phyloP scores from a whole-genome alignment of 2,329 filamentous ascomycete species.

The Botrytis deweyae region DNA sequence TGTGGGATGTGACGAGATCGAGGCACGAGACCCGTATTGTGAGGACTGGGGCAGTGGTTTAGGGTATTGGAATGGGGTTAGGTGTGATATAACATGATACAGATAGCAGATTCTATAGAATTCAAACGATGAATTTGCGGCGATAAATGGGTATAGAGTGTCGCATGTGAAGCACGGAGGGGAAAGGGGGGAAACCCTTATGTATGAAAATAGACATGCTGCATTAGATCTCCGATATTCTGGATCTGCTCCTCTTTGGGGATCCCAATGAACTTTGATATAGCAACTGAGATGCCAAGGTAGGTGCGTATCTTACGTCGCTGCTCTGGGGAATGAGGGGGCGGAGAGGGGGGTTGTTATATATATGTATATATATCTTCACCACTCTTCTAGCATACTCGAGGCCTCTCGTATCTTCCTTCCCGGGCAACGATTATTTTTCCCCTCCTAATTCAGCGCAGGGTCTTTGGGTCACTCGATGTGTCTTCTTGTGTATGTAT shows the following conservation, averaged over 20 bases:
- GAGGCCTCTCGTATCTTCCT: too few species aligned
- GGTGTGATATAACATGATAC: neutral
- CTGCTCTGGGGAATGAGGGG: too few species aligned
- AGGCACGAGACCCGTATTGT: neutral
- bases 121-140: neutral
- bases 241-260: neutral
- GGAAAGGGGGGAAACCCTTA: neutral
- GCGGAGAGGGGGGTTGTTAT: neutral
- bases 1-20: neutral
- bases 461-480: neutral
- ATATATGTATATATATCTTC: neutral
- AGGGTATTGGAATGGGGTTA: neutral
- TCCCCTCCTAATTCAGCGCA: neutral
- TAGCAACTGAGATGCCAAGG: neutral
- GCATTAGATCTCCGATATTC: neutral
- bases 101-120: neutral
- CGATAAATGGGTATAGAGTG: neutral
- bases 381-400: neutral
- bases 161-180: neutral
- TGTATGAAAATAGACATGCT: neutral
- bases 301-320: neutral
- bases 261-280: neutral
- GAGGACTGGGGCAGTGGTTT: neutral
- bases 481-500: neutral
- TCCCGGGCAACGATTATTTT: neutral